Percentiles rank a stretch among this genome's conserved stretches.
Conservation (phyloP, 2,329 filamentous ascomycete genomes). For the Microcyclosporella mali region DNA sequence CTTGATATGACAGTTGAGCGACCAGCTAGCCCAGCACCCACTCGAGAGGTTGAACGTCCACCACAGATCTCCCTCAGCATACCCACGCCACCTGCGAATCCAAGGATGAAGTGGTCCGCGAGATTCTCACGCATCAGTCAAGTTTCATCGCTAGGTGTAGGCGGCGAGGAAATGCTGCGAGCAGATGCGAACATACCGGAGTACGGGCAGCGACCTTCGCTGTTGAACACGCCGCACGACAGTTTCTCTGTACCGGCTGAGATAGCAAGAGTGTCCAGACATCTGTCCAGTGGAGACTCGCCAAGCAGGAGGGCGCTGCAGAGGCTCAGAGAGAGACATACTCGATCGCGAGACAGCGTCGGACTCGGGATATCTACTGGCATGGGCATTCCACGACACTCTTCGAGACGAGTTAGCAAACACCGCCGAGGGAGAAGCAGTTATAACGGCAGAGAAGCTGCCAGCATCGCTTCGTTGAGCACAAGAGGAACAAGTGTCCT, state of each 20-base stretch:
- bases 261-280: constrained; percentile 33
- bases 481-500: constrained; percentile 37
- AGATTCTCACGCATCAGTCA: constrained; percentile 32
- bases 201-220: constrained; percentile 33
- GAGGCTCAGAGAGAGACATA: constrained; percentile 26
- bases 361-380: constrained; percentile 20
- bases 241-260: constrained; percentile 41
- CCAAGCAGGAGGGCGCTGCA: constrained; percentile 28
- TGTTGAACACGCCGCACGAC: constrained; percentile 36
- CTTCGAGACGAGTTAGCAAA: constrained; percentile 15
- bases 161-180: constrained; percentile 28
- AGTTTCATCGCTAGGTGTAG: constrained; percentile 34
- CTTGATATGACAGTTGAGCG: constrained; percentile 9
- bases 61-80: constrained; percentile 36
- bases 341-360: constrained; percentile 23
- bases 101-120: constrained; percentile 23
- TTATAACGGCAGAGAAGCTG: constrained; percentile 24
- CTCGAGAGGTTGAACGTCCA: constrained; percentile 27
- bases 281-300: constrained; percentile 23
- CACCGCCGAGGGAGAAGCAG: constrained; percentile 20
- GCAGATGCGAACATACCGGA: constrained; percentile 36
- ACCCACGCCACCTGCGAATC: constrained; percentile 19
- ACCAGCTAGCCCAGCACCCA: constrained; percentile 1
- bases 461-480: constrained; percentile 34
- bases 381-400: constrained; percentile 28